Conservation (phyloP, 148 eudicot species). For the Pharnaceum exiguum region DNA sequence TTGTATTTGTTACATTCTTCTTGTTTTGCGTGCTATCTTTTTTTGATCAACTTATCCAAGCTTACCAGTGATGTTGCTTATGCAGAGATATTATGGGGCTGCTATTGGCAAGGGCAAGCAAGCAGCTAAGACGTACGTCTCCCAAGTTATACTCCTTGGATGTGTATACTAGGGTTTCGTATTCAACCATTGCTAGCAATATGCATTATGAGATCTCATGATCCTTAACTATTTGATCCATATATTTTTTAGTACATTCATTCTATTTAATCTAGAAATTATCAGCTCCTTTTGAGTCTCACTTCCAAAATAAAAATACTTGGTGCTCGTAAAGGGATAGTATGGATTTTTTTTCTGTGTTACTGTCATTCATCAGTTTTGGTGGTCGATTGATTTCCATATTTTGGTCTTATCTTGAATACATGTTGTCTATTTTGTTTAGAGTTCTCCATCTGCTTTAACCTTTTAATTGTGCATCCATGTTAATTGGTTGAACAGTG, state of each 20-base stretch:
- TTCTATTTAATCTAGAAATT: background rate
- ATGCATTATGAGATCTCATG: background rate
- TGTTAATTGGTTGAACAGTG: constrained; percentile 35
- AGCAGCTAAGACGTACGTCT: constrained; percentile 99
- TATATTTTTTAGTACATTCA: background rate
- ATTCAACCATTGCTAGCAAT: background rate
- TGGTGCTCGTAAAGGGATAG: no score
- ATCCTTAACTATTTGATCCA: no score
- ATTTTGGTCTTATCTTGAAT: no score
- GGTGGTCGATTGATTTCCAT: no score
- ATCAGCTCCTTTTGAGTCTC: background rate
- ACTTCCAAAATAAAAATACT: no score
- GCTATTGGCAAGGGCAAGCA: constrained; percentile 97
- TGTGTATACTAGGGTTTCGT: background rate
- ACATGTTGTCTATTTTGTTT: background rate
- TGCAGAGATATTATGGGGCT: constrained; percentile 91
- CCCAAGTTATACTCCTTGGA: background rate
- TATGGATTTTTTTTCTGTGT: no score
- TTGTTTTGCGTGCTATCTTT: background rate
- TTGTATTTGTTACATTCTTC: background rate
- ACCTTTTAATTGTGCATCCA: background rate
- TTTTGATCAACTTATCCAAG: background rate
- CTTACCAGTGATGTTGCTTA: constrained; percentile 5
- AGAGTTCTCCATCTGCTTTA: background rate
- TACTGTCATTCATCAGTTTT: no score